Base-by-base conservation (phyloP, 2,329 filamentous ascomycete species). In the Fusarium circinatum region DNA sequence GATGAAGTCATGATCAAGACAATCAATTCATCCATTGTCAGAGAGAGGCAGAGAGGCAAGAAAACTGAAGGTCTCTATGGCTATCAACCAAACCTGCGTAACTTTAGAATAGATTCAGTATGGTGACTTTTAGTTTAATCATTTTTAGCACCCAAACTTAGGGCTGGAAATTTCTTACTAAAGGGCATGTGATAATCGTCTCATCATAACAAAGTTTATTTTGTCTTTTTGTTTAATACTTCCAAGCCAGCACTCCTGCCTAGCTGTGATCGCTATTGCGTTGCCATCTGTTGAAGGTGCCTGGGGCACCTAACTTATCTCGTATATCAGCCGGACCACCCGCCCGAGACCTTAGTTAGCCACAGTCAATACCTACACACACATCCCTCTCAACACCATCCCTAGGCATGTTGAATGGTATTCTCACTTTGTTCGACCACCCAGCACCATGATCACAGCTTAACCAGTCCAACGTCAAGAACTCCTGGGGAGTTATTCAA, bases 391-490 rank as follows among this genome's bases (percentile, higher is more conserved):
- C 32, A 34, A 34, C 13, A 34, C 32, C 32, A 38, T 11, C 30
- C 49, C 18, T 22, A n/a, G 38, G 51, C 34, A 54, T 52, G 24
- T 26, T 54, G 34, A 38, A 39, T 39, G 34, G 34, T 55, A 18
- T 24, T 20, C 36, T 30, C 36, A 28, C 20, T 10, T 39, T 17
- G 8, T 28, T 22, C 20, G 17, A n/a, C 26, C 17, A 24, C 11
- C 26, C 22, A 18, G 9, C 15, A 30, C 22, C 26, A 20, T 30
- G 58, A 48, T 66, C 63, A 87, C 36, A 88, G 71, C 70, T 78
- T 82, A 24, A 90, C 85, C 70, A 90, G 73, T 70, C 86, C 89
- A 52, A 90, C 88, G 74, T 89, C 81, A 65, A 90, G 78, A 49
- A 90, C 88, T 10, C 89, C 89, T 72, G 89, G 85, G 1, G 85